Evolutionary conservation across 768 basidiomycete species (phyloP).

Genomic region (Pulveroboletus ravenelii): DNA sequence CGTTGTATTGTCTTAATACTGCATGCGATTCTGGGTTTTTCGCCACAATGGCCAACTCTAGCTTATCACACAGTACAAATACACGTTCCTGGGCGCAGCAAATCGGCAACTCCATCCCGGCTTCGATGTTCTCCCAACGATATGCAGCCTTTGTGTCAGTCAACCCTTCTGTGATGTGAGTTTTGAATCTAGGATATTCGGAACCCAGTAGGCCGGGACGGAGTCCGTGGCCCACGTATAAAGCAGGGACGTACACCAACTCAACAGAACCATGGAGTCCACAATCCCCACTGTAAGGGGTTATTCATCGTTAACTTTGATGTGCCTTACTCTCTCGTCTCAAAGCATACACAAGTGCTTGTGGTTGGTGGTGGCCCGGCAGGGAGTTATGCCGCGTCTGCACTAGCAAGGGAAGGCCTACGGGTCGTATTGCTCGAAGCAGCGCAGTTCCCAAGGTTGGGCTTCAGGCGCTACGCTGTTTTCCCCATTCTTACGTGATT

Average conservation of each 20-base stretch:
- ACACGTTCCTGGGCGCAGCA: neutral
- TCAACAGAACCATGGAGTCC: conserved; percentile 3
- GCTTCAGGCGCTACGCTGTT: neutral
- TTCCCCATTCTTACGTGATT: neutral
- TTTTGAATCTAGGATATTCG: neutral
- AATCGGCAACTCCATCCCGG: neutral
- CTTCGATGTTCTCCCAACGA: conserved; percentile 3
- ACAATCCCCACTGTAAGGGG: conserved; percentile 24
- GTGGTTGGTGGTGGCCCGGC: conserved; percentile 60
- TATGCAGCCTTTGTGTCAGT: neutral
- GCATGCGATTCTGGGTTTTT: neutral
- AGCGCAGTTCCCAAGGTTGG: conserved; percentile 50
- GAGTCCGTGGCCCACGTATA: conserved; percentile 2
- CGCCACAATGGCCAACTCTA: neutral
- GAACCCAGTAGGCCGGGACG: neutral
- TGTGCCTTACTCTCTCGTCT: neutral
- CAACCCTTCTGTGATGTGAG: neutral
- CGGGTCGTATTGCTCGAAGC: conserved; percentile 55
- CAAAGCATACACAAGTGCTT: conserved; percentile 31
- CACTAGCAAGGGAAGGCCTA: conserved; percentile 52
- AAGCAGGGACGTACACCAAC: neutral
- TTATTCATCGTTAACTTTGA: neutral
- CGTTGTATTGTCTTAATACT: conserved; percentile 5
- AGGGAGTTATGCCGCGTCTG: conserved; percentile 52
- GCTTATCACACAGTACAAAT: neutral